Evolutionary conservation across 129 eudicot species (phyloP), one percentile per base, ranked within the genome.

Genomic region (Centaurea solstitialis): DNA sequence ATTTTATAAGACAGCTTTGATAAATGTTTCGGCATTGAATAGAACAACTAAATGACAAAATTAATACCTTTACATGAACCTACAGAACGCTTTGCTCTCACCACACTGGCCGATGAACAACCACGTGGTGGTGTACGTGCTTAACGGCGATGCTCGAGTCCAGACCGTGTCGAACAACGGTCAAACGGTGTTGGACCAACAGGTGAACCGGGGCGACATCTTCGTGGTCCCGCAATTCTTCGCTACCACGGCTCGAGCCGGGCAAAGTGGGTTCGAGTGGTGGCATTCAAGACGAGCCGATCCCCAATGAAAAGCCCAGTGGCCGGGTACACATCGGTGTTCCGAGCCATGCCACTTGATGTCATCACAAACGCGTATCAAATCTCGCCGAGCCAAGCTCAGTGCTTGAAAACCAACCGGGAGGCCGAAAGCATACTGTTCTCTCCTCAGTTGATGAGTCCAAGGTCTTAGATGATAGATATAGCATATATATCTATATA

Each of bases 181-280:
- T 4, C 71, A 86, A 76, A 53, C 87, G 1, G 72, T 93, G 74
- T 69, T 93, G 73, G 86, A 85, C 78, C 88, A 91, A 26, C 74
- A 82, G 57, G 98, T 93, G 69, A 89, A 79, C 59, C 69, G 70
- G 71, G 97, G 98, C 11, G 87, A 85, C 78, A 77, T 93, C 80
- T 83, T 91, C 12, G 93, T 91, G 15, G 80, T 91, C 15, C 98
- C 98, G 5, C 96, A 93, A 86, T 93, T 47, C 85, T 89, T 82
- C 40, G 81, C 96, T 0, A 24, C 86, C 0, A 82, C 88, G 0
- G 74, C 73, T 9, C 79, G 50, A 65, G 98, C 96, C 0, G 94
- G 93, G 33, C 69, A 85, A 7, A 72, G 81, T 2, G 98, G 96
- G n/a, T 87, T 87, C 57, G 96, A 93, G 67, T 91, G 90, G 90